A percentile compares a stretch with the other conserved stretches of the same genome.
phyloP scores from a whole-genome alignment of 192 early-diverging fungal species.

The Backusella westeae region DNA sequence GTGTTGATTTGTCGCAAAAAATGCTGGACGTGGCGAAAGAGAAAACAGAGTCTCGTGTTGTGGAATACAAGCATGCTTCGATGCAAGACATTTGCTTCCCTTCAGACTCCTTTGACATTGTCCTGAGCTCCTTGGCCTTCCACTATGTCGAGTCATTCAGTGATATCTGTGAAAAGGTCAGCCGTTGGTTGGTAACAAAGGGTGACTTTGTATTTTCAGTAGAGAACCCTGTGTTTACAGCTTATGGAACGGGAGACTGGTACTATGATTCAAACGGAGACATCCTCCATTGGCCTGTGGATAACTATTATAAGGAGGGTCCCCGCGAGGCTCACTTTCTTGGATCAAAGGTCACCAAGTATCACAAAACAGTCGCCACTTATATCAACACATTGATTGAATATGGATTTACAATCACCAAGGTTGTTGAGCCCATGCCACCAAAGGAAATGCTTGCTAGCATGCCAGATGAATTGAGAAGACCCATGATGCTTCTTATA shows the following conservation, averaged over 20 bases:
- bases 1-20: constrained; percentile 17
- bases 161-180: background rate
- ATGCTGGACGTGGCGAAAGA: constrained; percentile 13
- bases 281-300: constrained; percentile 10
- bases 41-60: background rate
- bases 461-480: background rate
- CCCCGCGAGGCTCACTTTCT: background rate
- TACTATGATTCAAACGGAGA: constrained; percentile 1
- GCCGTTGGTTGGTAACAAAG: background rate
- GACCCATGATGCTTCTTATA: constrained; percentile 17
- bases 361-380: constrained; percentile 19
- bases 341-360: constrained; percentile 6
- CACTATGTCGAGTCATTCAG: constrained; percentile 17
- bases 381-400: constrained; percentile 14
- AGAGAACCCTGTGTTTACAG: constrained; percentile 20
- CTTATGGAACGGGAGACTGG: constrained; percentile 13
- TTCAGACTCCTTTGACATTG: constrained; percentile 4
- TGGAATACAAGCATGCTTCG: background rate
- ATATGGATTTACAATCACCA: constrained; percentile 6
- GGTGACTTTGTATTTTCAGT: constrained; percentile 19
- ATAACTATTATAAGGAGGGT: constrained; percentile 9
- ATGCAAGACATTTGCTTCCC: background rate
- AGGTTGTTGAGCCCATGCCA: constrained; percentile 15
- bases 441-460: background rate
- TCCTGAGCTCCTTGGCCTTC: constrained; percentile 13